A percentile compares a stretch with the other conserved stretches of the same genome.
Conservation (phyloP, 352 stramenopile genomes). For the Pilasporangium apinafurcum region DNA sequence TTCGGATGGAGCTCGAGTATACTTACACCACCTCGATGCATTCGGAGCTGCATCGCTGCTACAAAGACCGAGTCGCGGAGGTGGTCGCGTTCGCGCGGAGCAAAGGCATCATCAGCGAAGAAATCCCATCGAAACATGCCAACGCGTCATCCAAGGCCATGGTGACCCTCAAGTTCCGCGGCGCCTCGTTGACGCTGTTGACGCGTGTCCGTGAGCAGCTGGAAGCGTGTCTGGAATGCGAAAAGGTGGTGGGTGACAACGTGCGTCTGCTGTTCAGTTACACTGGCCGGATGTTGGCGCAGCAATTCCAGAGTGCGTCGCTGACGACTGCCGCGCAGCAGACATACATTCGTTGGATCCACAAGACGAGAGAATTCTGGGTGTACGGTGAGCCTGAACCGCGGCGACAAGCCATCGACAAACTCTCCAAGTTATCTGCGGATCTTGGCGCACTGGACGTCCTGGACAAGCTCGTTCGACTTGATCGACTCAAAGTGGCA, state of each 20-base stretch:
- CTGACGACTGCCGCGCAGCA: too few relatives aligned
- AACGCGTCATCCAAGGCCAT: constrained; percentile 10
- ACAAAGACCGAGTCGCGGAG: constrained; percentile 3
- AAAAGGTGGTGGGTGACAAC: constrained; percentile 7
- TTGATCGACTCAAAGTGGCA: constrained; percentile 3
- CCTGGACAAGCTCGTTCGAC: constrained; percentile 2
- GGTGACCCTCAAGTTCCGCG: constrained; percentile 16
- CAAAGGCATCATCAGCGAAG: constrained; percentile 3
- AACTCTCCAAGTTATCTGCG: neutral
- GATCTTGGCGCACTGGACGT: constrained; percentile 9
- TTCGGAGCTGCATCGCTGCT: constrained; percentile 6
- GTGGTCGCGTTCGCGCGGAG: constrained; percentile 2
- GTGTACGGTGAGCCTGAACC: constrained; percentile 9
- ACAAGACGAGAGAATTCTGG: constrained; percentile 11
- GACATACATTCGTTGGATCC: constrained; percentile 18
- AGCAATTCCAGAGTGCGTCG: neutral
- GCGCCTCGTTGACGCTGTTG: constrained; percentile 2
- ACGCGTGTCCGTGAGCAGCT: constrained; percentile 10
- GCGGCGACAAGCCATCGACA: neutral
- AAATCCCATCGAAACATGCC: constrained; percentile 3
- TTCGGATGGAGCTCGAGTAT: constrained; percentile 16
- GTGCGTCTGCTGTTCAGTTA: constrained; percentile 7
- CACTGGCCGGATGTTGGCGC: constrained; percentile 1
- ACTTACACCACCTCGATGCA: constrained; percentile 13
- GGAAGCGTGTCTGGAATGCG: constrained; percentile 1